A percentile compares a stretch with the other conserved stretches of the same genome.
Conservation (phyloP, 1,284 basidiomycete genomes). For the Ganoderma boninense region DNA sequence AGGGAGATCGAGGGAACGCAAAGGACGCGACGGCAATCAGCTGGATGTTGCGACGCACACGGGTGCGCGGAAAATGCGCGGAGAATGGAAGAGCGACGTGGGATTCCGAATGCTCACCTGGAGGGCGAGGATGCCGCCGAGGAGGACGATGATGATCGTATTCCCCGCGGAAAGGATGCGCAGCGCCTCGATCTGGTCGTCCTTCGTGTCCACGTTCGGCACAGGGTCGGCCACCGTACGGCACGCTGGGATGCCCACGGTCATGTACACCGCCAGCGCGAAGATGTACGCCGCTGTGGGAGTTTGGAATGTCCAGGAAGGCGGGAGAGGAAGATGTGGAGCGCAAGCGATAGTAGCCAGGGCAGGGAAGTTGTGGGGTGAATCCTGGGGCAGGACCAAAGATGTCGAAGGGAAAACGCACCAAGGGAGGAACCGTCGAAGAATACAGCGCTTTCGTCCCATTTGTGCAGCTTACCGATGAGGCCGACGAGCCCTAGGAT, state of each 20-base stretch:
- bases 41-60: conserved; percentile 18
- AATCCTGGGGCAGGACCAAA: conserved; percentile 6
- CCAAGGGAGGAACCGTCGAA: conserved; percentile 90
- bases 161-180: conserved; percentile 86
- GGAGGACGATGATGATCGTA: conserved; percentile 76
- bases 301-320: conserved; percentile 5
- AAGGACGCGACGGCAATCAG: conserved; percentile 17
- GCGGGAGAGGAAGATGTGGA: background rate
- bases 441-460: conserved; percentile 91
- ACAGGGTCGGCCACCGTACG: conserved; percentile 73
- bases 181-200: conserved; percentile 80
- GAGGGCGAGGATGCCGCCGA: conserved; percentile 70
- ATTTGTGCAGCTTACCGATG: conserved; percentile 80
- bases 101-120: conserved; percentile 61
- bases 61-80: conserved; percentile 4
- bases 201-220: conserved; percentile 61
- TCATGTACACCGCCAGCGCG: conserved; percentile 78
- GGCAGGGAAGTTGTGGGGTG: conserved; percentile 4
- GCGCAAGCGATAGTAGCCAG: conserved; percentile 1
- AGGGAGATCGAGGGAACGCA: conserved; percentile 2
- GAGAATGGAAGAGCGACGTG: conserved; percentile 16
- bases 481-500: conserved; percentile 78
- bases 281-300: conserved; percentile 76
- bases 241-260: conserved; percentile 80
- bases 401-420: conserved; percentile 44